Conservation (phyloP, 352 stramenopile genomes). For the Phytophthora podocarpi region DNA sequence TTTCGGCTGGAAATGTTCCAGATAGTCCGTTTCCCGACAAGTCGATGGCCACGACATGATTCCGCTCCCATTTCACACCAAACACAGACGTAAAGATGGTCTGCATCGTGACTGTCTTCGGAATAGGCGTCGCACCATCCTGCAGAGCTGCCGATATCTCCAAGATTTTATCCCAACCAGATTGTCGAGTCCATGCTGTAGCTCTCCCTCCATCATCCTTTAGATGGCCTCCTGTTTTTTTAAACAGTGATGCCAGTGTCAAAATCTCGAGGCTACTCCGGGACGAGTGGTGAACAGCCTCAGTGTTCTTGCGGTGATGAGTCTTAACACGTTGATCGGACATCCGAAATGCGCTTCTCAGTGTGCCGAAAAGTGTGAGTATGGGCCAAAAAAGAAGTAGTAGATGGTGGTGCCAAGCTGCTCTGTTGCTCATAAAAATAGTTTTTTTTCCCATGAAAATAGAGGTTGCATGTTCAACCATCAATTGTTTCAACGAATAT, state of each 20-base stretch:
- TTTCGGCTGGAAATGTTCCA: conserved; percentile 47
- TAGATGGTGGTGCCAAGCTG: too few relatives aligned
- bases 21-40: conserved; percentile 54
- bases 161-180: conserved; percentile 44
- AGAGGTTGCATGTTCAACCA: too few relatives aligned
- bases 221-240: conserved; percentile 37
- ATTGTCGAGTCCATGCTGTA: conserved; percentile 42
- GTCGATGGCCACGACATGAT: conserved; percentile 66
- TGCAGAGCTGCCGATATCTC: conserved; percentile 8
- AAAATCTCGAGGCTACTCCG: conserved; percentile 49
- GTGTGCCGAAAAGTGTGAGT: too few relatives aligned
- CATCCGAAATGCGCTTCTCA: too few relatives aligned
- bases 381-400: too few relatives aligned
- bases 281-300: conserved; percentile 5
- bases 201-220: neutral
- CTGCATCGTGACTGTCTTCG: conserved; percentile 36
- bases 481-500: too few relatives aligned
- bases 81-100: conserved; percentile 39
- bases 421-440: conserved; percentile 17
- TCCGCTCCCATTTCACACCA: conserved; percentile 60
- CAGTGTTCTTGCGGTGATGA: neutral
- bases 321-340: neutral
- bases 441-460: neutral
- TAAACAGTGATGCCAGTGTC: conserved; percentile 50
- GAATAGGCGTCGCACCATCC: conserved; percentile 11